Evolutionary conservation across 345 rosid species (phyloP), one percentile per base, ranked within the genome.

Genomic region (Carallia pectinifolia): DNA sequence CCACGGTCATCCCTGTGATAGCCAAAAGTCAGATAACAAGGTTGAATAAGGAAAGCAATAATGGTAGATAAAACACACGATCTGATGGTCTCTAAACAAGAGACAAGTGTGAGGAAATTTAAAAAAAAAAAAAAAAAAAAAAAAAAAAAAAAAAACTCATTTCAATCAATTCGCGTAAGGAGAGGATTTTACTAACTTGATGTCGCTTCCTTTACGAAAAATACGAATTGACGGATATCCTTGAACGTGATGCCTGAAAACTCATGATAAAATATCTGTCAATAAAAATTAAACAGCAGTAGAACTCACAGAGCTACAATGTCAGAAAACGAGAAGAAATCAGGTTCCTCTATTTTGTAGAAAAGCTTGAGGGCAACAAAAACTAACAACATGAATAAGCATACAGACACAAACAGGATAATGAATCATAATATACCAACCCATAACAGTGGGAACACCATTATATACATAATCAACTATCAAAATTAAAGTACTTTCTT

Each of bases 151-250:
- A 18, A 13, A 6, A 31, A 13, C 30, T 29, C 23, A 65, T n/a
- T 36, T 27, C 37, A 1, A 39, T 67, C 70, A 12, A 54, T 37
- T 48, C 23, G 23, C 23, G 23, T 23, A 23, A 23, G 23, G 74
- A 63, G 19, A 69, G 60, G 37, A 72, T 68, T 52, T 38, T 31
- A 38, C 64, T 85, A 77, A 95, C 99, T 76, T 88, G 64, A 89
- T 27, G 87, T 96, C 96, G 80, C 85, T 90, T 76, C 99, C 99
- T 85, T 88, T 92, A 62, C 93, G 98, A 75, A 96, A 96, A 79
- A 96, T 96, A 76, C 99, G 94, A 84, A 96, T 88, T 27, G 99
- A 92, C 68, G 98, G 99, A 83, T 92, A 96, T 39, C 92, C 99
- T 81, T 96, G 99, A 65, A 96, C 81, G 82, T 96, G 97, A 83